Evolutionary conservation across 2,329 filamentous ascomycete genomes (phyloP), one percentile per base, ranked within the genome.

Genomic region (Blastomyces parvus): DNA sequence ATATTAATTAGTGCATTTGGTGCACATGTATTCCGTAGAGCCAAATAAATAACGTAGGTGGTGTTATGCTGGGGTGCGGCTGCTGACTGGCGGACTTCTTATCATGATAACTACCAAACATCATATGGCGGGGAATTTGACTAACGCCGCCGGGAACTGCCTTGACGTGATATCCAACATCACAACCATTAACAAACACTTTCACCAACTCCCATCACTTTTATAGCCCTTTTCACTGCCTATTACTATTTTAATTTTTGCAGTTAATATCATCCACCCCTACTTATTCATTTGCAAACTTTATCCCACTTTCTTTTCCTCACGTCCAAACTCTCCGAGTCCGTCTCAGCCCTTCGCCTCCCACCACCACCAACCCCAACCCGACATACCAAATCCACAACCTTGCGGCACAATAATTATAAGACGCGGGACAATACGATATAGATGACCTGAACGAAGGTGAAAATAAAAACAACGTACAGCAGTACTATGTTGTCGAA

Each of bases 401-500:
- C 11, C 22, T 22, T 22, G 22, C 56, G 30, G 8, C 36, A 58
- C 3, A 17, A 38, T 25, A 27, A 58, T 17, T 42, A 22, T 46
- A 38, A 27, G 17, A 42, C 36, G 17, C 33, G 22, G 40, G n/a
- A 13, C 14, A 50, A 36, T 42, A 19, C 40, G 42, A 22, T 2
- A 42, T 27, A 58, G 44, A 59, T 59, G 57, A 30, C n/a, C 25
- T 59, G 13, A 46, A 59, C 38, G 13, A 33, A 59, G 4, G 30
- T 53, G 8, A 50, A 50, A 11, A 44, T 50, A n/a, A 27, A 38
- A 55, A 42, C 19, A 13, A 42, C 36, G 9, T n/a, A 40, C 53
- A 46, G 61, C 19, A 64, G 56, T 52, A 66, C 57, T 55, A 78
- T 81, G 70, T 74, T 81, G 67, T 78, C 80, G 65, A 74, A 78